Evolutionary conservation across 2,329 filamentous ascomycete genomes (phyloP), one percentile per base, ranked within the genome.

Genomic region (Dryadomyces sulphureus): DNA sequence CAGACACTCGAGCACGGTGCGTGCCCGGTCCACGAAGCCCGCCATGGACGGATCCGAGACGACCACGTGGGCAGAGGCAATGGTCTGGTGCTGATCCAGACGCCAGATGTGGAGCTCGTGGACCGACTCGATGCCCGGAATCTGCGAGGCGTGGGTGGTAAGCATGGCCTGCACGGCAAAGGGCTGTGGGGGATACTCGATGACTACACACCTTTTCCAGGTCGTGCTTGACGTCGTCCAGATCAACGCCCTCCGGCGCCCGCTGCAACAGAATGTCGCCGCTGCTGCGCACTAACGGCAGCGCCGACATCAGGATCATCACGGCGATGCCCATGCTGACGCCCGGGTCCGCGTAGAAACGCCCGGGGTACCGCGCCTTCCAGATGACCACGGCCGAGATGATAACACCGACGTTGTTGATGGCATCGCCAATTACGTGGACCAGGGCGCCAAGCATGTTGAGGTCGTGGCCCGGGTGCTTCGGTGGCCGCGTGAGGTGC

Each of bases 331-430:
- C 78, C 58, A 84, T 68, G 48, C 79, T 76, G 30, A 80, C 72
- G 4, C 69, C 79, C 0, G 84, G 83, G 56, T 89, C 84, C 5
- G 79, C 81, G 53, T 87, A 88, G 63, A 73, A 84, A 30, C 79
- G 68, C 4, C 60, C 66, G 1, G 72, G 65, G 25, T 72, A 76
- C 25, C 69, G 57, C 0, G 72, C 66, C 47, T 78, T 65, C 82
- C 81, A 86, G 57, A 88, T 81, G 27, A 85, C 67, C 2, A 80
- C 55, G 0, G 79, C 81, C 1, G 81, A 73, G 32, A 80, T 65
- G 42, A 87, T 85, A 49, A 89, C 82, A 9, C 81, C 82, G 11
- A 87, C 59, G 54, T 89, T 89, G 62, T 87, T 88, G 51, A 82
- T 67, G 5, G 81, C 80, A 55, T 89, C 84, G 27, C 81, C 79